Evolutionary conservation across 805 yeast genomes (phyloP), one percentile per base, ranked within the genome.

Genomic region (Candida morakotiae): DNA sequence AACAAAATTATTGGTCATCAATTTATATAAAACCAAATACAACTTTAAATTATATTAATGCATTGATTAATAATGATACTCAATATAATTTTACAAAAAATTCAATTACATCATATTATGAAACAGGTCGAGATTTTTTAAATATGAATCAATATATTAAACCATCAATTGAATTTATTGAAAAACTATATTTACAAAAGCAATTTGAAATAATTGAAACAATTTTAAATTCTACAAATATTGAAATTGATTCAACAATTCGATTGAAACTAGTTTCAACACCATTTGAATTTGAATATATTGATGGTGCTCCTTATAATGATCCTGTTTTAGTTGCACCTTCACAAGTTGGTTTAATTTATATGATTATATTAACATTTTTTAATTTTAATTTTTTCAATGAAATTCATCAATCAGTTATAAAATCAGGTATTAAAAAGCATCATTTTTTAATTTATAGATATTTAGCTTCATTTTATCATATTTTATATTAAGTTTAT

Each of bases 271-370:
- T 40, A 3, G 14, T 40, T 8, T 45, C 67, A 21, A 50, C 47
- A 16, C 68, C 67, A n/a, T 58, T 72, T 11, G 43, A 40, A 1
- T 62, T 75, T 38, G 21, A 43, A 1, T 55, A 46, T 27, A 29
- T 50, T 2, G 87, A 83, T 49, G 56, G 65, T 34, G 62, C 67
- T n/a, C 84, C 85, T 2, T 65, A 62, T 36, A 56, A 57, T 1
- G 62, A 76, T 47, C 63, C 74, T 2, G 77, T 75, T 4, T 52
- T 79, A 10, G 47, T 71, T 30, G 88, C 88, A 0, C 87, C 89
- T 4, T 56, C 78, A 4, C 91, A 83, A 55, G 81, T 84, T 42
- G 93, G 93, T 35, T 68, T 83, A 45, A 81, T 85, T 55, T 84
- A 78, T 53, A 64, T 83, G 53, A 71, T 85, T 48, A 78, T 85